These are phyloP conservation scores for Gaertneriomyces sp. DNA, from an alignment of 192 early-diverging fungal species.

Conservation along the genomic window DNA sequence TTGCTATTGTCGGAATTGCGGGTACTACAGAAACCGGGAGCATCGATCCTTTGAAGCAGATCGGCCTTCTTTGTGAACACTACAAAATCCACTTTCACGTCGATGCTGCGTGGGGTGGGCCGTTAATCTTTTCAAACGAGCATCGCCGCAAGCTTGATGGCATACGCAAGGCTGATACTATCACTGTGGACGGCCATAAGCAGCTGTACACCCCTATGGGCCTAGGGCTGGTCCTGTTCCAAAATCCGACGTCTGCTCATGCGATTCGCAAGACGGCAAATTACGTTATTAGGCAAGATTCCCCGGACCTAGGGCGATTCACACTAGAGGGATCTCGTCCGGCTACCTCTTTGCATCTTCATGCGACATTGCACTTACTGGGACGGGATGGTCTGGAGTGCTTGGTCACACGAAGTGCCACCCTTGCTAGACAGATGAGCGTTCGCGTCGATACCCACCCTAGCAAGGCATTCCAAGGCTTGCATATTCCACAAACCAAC, in stretches of 20 bases:
- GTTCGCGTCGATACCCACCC: slow-evolving; percentile 39
- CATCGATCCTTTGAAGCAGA: slow-evolving; percentile 41
- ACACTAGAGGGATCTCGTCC: slow-evolving; percentile 55
- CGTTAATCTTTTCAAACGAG: slow-evolving; percentile 52
- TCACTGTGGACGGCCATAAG: slow-evolving; percentile 61
- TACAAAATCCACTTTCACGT: slow-evolving; percentile 53
- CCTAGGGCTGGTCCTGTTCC: slow-evolving; percentile 49
- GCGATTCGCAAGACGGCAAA: slow-evolving; percentile 54
- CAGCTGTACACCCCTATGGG: slow-evolving; percentile 61
- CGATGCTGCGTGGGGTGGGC: slow-evolving; percentile 58
- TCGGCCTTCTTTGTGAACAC: slow-evolving; percentile 25
- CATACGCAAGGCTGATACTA: slow-evolving; percentile 48
- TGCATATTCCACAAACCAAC: slow-evolving; percentile 49
- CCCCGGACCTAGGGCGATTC: slow-evolving; percentile 50
- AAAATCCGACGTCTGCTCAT: slow-evolving; percentile 28
- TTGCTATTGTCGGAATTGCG: slow-evolving; percentile 51
- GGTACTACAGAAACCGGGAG: slow-evolving; percentile 58
- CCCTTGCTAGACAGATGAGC: slow-evolving; percentile 47
- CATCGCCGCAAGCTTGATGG: slow-evolving; percentile 45
- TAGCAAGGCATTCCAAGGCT: slow-evolving; percentile 35
- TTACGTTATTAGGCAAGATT: slow-evolving; percentile 52
- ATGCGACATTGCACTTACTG: slow-evolving; percentile 46
- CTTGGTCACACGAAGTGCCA: slow-evolving; percentile 44
- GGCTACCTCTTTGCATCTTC: slow-evolving; percentile 49
- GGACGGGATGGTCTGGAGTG: slow-evolving; percentile 57